phyloP scores from a whole-genome alignment of 495 filamentous ascomycete genomes.

The Tuber aestivum region DNA sequence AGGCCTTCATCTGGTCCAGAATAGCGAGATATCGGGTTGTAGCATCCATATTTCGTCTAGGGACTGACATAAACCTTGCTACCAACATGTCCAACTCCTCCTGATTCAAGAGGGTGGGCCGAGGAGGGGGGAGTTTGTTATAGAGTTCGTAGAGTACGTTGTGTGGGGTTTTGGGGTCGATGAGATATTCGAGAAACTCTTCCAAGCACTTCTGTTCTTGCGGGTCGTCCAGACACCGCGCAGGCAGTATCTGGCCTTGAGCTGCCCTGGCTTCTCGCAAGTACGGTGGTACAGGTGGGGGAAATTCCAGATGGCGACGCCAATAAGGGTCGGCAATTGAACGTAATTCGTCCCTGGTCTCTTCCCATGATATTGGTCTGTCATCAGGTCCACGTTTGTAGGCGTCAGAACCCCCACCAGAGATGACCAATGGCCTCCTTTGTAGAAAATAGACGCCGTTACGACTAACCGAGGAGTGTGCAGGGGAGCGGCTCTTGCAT shows the following conservation, averaged over 20 bases:
- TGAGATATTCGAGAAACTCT: slow-evolving; percentile 47
- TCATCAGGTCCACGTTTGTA: slow-evolving; percentile 1
- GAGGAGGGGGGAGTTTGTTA: slow-evolving; percentile 56
- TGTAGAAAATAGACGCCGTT: slow-evolving; percentile 5
- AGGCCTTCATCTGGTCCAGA: slow-evolving; percentile 70
- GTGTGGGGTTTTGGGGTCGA: slow-evolving; percentile 48
- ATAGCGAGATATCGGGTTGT: slow-evolving; percentile 79
- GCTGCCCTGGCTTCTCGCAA: slow-evolving; percentile 1
- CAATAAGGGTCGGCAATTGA: slow-evolving; percentile 28
- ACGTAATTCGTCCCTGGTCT: slow-evolving; percentile 19
- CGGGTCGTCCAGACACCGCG: slow-evolving; percentile 10
- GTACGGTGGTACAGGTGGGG: not conserved
- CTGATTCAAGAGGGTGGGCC: slow-evolving; percentile 58
- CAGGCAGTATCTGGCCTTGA: slow-evolving; percentile 13
- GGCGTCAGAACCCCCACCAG: slow-evolving; percentile 6
- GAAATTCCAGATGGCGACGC: not conserved
- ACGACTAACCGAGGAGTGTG: not conserved
- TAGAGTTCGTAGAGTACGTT: slow-evolving; percentile 58
- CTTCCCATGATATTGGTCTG: slow-evolving; percentile 13
- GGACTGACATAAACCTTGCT: slow-evolving; percentile 58
- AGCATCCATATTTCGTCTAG: slow-evolving; percentile 51
- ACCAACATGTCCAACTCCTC: slow-evolving; percentile 59
- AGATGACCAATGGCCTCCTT: slow-evolving; percentile 4
- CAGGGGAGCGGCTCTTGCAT: slow-evolving; percentile 54
- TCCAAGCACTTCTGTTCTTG: slow-evolving; percentile 36